Percentiles rank a stretch among this genome's conserved stretches.
Evolutionary conservation across 2,329 filamentous ascomycete species (phyloP).

Genomic region (Xylariaceae sp.): DNA sequence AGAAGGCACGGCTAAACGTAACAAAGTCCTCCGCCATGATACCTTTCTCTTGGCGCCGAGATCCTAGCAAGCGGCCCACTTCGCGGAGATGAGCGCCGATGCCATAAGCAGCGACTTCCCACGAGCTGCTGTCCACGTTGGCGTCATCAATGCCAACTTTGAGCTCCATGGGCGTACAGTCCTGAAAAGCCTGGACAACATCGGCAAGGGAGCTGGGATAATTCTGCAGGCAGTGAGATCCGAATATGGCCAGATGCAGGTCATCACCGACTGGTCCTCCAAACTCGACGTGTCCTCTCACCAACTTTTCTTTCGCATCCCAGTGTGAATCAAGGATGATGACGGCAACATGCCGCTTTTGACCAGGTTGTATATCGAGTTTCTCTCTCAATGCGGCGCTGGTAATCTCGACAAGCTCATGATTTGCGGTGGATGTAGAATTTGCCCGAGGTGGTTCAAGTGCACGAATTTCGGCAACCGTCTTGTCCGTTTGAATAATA

Average conservation of each 20-base stretch:
- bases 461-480: conserved; percentile 74
- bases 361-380: conserved; percentile 67
- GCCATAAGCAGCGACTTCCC: conserved; percentile 92
- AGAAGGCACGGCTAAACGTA: conserved; percentile 75
- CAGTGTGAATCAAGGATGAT: conserved; percentile 84
- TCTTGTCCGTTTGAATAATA: conserved; percentile 75
- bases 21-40: conserved; percentile 90
- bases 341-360: conserved; percentile 83
- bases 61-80: conserved; percentile 83
- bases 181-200: conserved; percentile 78
- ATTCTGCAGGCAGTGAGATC: conserved; percentile 85
- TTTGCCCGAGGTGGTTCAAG: conserved; percentile 76
- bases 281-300: conserved; percentile 78
- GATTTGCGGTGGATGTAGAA: conserved; percentile 59
- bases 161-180: conserved; percentile 85
- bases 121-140: conserved; percentile 80
- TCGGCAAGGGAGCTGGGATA: conserved; percentile 88
- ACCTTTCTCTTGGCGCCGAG: conserved; percentile 82
- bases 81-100: conserved; percentile 92
- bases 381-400: conserved; percentile 70
- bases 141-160: conserved; percentile 77
- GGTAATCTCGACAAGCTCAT: conserved; percentile 71
- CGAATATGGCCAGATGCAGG: conserved; percentile 80
- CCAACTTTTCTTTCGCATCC: conserved; percentile 64
- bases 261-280: conserved; percentile 67